Percentiles rank a stretch among this genome's conserved stretches.
Evolutionary conservation across 2,329 filamentous ascomycete species (phyloP).

Genomic region (Fusarium udum): DNA sequence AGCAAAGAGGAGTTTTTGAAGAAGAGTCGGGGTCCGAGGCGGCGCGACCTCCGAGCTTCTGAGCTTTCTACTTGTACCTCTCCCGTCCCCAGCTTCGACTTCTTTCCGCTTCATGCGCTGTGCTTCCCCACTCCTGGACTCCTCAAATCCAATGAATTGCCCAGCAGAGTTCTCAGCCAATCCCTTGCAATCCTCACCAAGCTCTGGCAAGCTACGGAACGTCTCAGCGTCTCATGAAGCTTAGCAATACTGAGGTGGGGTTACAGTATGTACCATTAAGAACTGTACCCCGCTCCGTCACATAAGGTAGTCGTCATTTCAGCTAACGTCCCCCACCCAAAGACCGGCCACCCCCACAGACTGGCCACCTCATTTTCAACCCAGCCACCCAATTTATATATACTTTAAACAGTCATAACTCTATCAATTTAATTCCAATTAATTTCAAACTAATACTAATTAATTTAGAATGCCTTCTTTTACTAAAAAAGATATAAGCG

Average conservation of each 20-base stretch:
- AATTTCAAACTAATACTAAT: too few species aligned
- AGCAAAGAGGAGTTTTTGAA: conserved; percentile 41
- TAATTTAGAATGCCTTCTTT: too few species aligned
- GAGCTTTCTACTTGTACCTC: conserved; percentile 10
- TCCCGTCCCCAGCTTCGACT: conserved; percentile 8
- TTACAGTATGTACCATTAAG: neutral
- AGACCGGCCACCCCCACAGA: too few species aligned
- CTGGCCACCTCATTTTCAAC: too few species aligned
- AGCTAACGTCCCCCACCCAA: too few species aligned
- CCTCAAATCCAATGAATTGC: neutral
- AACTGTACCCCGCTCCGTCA: conserved; percentile 33
- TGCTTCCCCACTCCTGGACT: neutral
- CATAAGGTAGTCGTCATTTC: conserved; percentile 36
- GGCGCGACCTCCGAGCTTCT: conserved; percentile 24
- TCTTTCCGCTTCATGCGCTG: neutral
- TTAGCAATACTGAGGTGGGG: conserved; percentile 30
- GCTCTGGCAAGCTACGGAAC: conserved; percentile 30
- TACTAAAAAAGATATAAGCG: too few species aligned
- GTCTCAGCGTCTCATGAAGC: conserved; percentile 17
- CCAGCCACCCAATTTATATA: too few species aligned
- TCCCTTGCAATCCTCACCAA: conserved; percentile 9
- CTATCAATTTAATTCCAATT: too few species aligned
- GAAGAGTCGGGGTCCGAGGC: conserved; percentile 38
- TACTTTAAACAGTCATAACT: too few species aligned
- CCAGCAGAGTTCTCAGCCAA: conserved; percentile 16